phyloP scores from a whole-genome alignment of 148 eudicot genomes.

The Fagopyrum homotropicum region DNA sequence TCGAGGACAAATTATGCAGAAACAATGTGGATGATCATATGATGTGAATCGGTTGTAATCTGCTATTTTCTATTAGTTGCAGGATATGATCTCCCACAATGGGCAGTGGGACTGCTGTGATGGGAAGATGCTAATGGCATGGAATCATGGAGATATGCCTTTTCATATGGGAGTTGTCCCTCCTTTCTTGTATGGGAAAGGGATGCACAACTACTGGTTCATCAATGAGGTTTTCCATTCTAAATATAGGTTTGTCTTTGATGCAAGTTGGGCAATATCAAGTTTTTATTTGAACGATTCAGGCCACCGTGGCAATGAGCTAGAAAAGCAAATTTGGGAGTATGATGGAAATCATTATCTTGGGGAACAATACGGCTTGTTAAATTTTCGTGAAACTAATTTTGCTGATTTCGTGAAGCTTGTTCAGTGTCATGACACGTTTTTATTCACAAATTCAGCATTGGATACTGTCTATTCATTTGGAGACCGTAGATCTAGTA shows the following conservation, averaged over 20 bases:
- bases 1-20: constrained; percentile 15
- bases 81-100: constrained; percentile 41
- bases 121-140: constrained; percentile 68
- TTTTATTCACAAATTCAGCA: constrained; percentile 33
- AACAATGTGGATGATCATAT: constrained; percentile 11
- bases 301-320: constrained; percentile 15
- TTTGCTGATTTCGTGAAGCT: constrained; percentile 47
- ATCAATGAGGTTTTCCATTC: constrained; percentile 72
- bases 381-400: constrained; percentile 47
- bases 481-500: constrained; percentile 22
- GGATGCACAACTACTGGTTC: constrained; percentile 72
- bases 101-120: constrained; percentile 38
- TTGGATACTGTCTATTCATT: constrained; percentile 39
- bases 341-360: constrained; percentile 48
- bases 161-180: constrained; percentile 85
- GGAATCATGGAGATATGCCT: constrained; percentile 76
- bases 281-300: constrained; percentile 40
- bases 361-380: constrained; percentile 57
- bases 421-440: constrained; percentile 42
- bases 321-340: constrained; percentile 48
- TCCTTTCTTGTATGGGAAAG: constrained; percentile 77
- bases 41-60: constrained; percentile 18
- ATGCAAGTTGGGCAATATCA: constrained; percentile 73
- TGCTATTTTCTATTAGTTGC: constrained; percentile 58
- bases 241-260: constrained; percentile 63